Percentiles rank a stretch among this genome's conserved stretches.
phyloP scores from a whole-genome alignment of 2,329 filamentous ascomycete species.

The Ceratocystis smalleyi region DNA sequence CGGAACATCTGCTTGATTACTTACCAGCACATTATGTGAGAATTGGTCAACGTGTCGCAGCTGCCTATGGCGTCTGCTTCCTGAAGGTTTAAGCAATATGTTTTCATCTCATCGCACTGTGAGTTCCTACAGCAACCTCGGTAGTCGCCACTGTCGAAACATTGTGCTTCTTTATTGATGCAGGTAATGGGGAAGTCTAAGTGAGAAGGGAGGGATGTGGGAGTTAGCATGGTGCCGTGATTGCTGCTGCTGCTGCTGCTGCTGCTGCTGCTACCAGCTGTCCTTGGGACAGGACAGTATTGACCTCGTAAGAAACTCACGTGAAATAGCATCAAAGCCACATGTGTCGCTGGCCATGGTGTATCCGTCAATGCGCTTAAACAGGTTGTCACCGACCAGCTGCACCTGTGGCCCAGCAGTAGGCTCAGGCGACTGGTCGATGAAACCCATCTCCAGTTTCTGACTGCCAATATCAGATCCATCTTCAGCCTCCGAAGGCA shows the following conservation, averaged over 20 bases:
- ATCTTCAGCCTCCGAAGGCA: constrained; percentile 9
- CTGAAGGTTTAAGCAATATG: too few relatives aligned
- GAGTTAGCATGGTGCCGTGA: neutral
- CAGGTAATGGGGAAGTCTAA: constrained; percentile 7
- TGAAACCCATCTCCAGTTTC: constrained; percentile 7
- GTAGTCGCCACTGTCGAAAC: constrained; percentile 20
- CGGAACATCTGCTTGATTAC: neutral
- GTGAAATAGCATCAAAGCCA: constrained; percentile 21
- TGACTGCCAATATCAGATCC: neutral
- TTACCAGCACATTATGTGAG: constrained; percentile 26
- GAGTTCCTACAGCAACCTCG: constrained; percentile 24
- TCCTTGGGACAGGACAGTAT: neutral
- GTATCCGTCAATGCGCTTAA: constrained; percentile 22
- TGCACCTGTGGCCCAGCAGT: constrained; percentile 22
- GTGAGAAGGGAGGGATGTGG: neutral
- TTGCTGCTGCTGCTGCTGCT: too few relatives aligned
- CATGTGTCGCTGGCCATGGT: constrained; percentile 23
- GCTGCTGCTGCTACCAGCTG: neutral
- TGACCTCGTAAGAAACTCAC: constrained; percentile 20
- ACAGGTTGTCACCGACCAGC: constrained; percentile 22
- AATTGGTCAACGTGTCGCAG: constrained; percentile 22
- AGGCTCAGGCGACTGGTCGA: constrained; percentile 23
- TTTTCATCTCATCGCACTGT: constrained; percentile 23
- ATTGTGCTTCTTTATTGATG: constrained; percentile 22
- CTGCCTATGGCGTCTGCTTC: too few relatives aligned